phyloP scores from a whole-genome alignment of 257 asterid species.

The Capsicum baccatum region DNA sequence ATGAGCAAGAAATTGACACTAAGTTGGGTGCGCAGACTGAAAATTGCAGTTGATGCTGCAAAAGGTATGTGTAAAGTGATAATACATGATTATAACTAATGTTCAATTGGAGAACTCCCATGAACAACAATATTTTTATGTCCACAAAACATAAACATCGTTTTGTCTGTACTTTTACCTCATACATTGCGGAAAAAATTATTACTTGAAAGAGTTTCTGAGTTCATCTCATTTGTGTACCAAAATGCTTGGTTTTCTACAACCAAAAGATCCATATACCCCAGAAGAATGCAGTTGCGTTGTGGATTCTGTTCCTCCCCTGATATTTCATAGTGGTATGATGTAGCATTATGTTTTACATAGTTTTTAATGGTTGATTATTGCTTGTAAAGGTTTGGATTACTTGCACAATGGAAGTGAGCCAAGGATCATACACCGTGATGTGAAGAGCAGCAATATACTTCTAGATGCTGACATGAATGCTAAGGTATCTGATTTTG shows the following conservation, averaged over 20 bases:
- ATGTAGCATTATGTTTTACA: not conserved
- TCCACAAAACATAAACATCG: not conserved
- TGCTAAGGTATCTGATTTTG: constrained; percentile 90
- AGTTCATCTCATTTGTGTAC: not conserved
- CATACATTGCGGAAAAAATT: not conserved
- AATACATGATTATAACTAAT: not conserved
- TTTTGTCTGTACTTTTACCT: not conserved
- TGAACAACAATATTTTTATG: not conserved
- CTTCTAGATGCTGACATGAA: constrained; percentile 87
- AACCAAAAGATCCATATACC: not conserved
- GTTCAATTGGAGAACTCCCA: not conserved
- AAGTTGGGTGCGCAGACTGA: constrained; percentile 91
- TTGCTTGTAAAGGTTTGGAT: constrained; percentile 64
- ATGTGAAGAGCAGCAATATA: constrained; percentile 89
- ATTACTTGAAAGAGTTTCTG: not conserved
- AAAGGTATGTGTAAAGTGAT: constrained; percentile 57
- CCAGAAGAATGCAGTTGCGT: not conserved
- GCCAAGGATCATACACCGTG: constrained; percentile 86
- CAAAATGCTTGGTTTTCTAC: not conserved
- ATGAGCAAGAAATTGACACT: constrained; percentile 70
- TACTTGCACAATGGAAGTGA: constrained; percentile 86
- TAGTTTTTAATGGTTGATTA: not conserved
- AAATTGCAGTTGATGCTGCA: constrained; percentile 91
- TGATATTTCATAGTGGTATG: not conserved
- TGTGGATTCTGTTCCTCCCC: not conserved